Evolutionary conservation across 371 early-diverging fungal genomes (phyloP), one percentile per base, ranked within the genome.

Genomic region (Mucor mucedo): DNA sequence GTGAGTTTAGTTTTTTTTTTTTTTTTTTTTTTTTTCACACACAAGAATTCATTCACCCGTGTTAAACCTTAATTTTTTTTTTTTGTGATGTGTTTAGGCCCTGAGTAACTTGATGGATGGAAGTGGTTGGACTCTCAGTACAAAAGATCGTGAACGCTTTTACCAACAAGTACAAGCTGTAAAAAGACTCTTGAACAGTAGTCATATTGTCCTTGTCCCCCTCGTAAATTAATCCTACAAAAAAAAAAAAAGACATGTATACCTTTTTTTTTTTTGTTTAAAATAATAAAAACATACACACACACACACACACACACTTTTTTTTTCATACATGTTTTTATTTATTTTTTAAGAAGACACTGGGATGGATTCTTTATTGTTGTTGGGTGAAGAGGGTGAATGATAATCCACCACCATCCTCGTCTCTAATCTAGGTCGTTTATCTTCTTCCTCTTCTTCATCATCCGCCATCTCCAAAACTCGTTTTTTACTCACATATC

Each of bases 61-160:
- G 44, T 40, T 48, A 16, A 49, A 57, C 35, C 29, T 50, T 55
- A 32, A 63, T 44, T 64, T 65, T 63, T 62, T 44, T 64, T 65
- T 63, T 62, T 41, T 44, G 45, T 44, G 45, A 42, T 10, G 11
- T 10, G 11, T 10, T 5, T 55, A 82, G 82, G 75, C 80, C 8
- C 61, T 83, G 16, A 63, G 71, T 52, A 69, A 78, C 35, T 72
- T 94, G 33, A 84, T 92, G 87, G 88, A 91, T 21, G 85, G 84
- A 0, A 78, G 90, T 10, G 87, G 87, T 35, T 82, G 77, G 67
- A 89, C 83, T 47, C 60, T 93, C 30, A 73, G 71, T 2, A 65
- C 82, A 5, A 79, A 75, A 41, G 93, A 91, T 68, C 82, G 92
- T 44, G 93, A 94, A 63, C 63, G 76, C 38, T 93, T 94, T 63